phyloP scores from a whole-genome alignment of 2,329 filamentous ascomycete species.

The Didymella pinodella region DNA sequence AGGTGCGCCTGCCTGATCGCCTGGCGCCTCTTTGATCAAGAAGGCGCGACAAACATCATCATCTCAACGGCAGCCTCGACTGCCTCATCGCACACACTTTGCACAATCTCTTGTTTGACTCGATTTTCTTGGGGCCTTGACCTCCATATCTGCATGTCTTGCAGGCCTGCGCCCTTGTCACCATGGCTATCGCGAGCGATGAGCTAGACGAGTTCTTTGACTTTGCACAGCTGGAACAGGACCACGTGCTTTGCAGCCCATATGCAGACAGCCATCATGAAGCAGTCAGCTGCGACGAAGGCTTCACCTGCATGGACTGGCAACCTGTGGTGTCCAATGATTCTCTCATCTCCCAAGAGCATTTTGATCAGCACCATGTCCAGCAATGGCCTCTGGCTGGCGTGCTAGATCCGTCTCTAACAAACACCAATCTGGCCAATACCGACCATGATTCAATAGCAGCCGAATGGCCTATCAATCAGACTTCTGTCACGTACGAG shows the following conservation, averaged over 20 bases:
- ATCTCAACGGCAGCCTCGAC: constrained; percentile 3
- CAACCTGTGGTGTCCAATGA: constrained; percentile 11
- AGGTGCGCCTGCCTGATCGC: constrained; percentile 13
- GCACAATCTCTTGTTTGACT: background rate
- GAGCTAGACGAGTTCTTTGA: constrained; percentile 48
- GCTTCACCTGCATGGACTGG: constrained; percentile 41
- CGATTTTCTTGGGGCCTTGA: background rate
- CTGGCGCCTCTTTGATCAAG: constrained; percentile 16
- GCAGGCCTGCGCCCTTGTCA: background rate
- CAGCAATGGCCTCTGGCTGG: constrained; percentile 6
- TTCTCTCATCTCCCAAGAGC: background rate
- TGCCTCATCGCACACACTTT: constrained; percentile 5
- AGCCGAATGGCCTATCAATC: background rate
- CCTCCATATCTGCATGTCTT: background rate
- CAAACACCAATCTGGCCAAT: background rate
- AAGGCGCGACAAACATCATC: constrained; percentile 13
- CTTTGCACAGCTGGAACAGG: constrained; percentile 41
- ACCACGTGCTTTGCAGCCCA: constrained; percentile 21
- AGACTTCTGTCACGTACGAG: background rate
- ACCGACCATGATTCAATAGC: background rate
- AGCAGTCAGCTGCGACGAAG: background rate
- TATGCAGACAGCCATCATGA: constrained; percentile 2
- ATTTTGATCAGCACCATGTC: background rate
- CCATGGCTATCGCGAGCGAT: constrained; percentile 23
- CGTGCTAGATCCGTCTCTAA: background rate